phyloP scores from a whole-genome alignment of 768 basidiomycete genomes.

The Boletus vermiculosoides region DNA sequence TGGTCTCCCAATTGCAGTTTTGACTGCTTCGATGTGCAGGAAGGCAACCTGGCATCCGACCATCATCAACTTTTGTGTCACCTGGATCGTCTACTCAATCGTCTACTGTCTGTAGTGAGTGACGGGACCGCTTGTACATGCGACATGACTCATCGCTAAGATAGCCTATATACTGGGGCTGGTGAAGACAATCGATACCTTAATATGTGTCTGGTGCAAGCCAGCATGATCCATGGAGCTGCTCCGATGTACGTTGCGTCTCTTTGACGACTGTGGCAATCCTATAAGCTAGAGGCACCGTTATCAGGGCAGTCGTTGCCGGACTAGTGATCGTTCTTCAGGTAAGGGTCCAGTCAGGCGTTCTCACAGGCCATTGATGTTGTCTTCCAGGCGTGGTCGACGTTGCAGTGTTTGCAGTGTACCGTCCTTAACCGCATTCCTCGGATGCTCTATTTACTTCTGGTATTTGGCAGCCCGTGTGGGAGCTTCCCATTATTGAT shows the following conservation, averaged over 20 bases:
- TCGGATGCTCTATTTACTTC: slow-evolving; percentile 23
- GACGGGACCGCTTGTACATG: not conserved
- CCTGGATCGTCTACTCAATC: slow-evolving; percentile 56
- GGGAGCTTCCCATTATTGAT: not conserved
- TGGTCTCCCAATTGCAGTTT: slow-evolving; percentile 47
- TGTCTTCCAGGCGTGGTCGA: slow-evolving; percentile 37
- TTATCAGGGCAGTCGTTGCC: slow-evolving; percentile 40
- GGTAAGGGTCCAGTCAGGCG: slow-evolving; percentile 22
- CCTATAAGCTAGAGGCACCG: slow-evolving; percentile 2
- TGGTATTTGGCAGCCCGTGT: slow-evolving; percentile 19
- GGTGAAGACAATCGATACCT: slow-evolving; percentile 23
- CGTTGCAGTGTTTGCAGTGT: slow-evolving; percentile 29
- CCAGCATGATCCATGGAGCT: slow-evolving; percentile 51
- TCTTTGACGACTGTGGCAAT: slow-evolving; percentile 1
- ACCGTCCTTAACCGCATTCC: slow-evolving; percentile 21
- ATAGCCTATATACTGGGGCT: slow-evolving; percentile 35
- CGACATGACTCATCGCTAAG: slow-evolving; percentile 8
- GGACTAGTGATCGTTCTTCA: slow-evolving; percentile 43
- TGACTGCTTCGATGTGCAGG: slow-evolving; percentile 44
- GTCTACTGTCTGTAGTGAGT: slow-evolving; percentile 52
- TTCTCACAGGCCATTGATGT: slow-evolving; percentile 2
- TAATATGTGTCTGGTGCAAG: slow-evolving; percentile 48
- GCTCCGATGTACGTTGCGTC: slow-evolving; percentile 47
- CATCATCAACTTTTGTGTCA: slow-evolving; percentile 56
- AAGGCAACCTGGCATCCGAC: slow-evolving; percentile 47